Evolutionary conservation across 75 land plant genomes (phyloP).

Genomic region (Cupressus sempervirens): DNA sequence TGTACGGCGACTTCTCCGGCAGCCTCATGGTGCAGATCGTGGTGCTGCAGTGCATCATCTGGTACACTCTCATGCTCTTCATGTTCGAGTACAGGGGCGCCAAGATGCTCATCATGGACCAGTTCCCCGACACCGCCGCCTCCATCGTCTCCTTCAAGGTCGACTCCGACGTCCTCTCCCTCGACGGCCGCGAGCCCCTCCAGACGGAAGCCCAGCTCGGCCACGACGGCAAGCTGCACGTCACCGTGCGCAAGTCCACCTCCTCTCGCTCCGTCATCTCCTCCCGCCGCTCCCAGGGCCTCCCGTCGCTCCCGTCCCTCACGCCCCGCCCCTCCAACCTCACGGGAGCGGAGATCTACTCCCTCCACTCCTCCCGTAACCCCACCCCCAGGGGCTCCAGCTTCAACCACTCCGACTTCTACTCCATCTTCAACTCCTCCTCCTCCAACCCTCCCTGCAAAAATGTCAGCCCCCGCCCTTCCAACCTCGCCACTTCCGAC

Average conservation of each 20-base stretch:
- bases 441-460: too few relatives aligned
- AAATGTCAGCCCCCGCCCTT: constrained; percentile 21
- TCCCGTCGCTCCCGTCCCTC: constrained; percentile 29
- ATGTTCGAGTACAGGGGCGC: constrained; percentile 88
- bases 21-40: constrained; percentile 78
- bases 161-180: constrained; percentile 80
- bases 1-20: constrained; percentile 68
- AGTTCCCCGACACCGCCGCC: constrained; percentile 85
- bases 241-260: constrained; percentile 74
- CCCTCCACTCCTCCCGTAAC: constrained; percentile 56
- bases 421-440: constrained; percentile 53
- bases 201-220: constrained; percentile 82
- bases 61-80: constrained; percentile 83
- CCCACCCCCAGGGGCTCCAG: constrained; percentile 72
- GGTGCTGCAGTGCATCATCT: constrained; percentile 83
- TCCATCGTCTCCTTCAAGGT: constrained; percentile 85
- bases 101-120: constrained; percentile 72
- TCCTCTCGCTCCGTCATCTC: constrained; percentile 41
- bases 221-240: constrained; percentile 87
- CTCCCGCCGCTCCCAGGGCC: constrained; percentile 36
- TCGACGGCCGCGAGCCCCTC: constrained; percentile 68
- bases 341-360: constrained; percentile 88
- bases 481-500: constrained; percentile 31
- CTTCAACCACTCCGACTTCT: constrained; percentile 71
- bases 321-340: constrained; percentile 82